Evolutionary conservation across 768 basidiomycete genomes (phyloP).

Genomic region (Collybiopsis confluens): DNA sequence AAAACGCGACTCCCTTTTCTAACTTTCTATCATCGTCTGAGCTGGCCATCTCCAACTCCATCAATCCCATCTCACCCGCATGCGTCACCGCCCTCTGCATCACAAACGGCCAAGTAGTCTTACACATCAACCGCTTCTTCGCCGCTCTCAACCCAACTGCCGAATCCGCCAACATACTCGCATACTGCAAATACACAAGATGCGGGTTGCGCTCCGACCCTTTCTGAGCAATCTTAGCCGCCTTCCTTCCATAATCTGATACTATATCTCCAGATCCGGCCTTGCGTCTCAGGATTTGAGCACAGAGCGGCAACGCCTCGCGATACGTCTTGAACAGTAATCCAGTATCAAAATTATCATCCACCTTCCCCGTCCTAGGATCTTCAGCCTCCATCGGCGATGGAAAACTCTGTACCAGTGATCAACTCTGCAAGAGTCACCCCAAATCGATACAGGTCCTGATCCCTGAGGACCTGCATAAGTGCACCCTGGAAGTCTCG

Average conservation of each 20-base stretch:
- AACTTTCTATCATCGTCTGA: constrained; percentile 29
- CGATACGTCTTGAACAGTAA: constrained; percentile 58
- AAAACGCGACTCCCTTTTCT: constrained; percentile 58
- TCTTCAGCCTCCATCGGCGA: constrained; percentile 49
- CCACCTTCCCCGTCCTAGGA: constrained; percentile 33
- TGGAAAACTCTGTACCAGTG: constrained; percentile 55
- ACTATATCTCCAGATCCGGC: constrained; percentile 72
- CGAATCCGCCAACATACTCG: constrained; percentile 43
- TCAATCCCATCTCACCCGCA: constrained; percentile 52
- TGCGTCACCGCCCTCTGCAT: constrained; percentile 61
- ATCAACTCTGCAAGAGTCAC: constrained; percentile 45
- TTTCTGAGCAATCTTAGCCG: constrained; percentile 40
- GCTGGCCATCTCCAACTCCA: background rate
- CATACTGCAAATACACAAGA: constrained; percentile 63
- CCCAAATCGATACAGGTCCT: constrained; percentile 49
- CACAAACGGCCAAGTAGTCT: constrained; percentile 49
- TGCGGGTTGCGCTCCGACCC: constrained; percentile 52
- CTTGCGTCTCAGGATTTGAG: constrained; percentile 45
- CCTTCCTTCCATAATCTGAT: constrained; percentile 49
- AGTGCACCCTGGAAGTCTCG: constrained; percentile 59
- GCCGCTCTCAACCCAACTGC: constrained; percentile 53
- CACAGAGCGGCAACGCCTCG: constrained; percentile 58
- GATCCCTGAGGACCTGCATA: constrained; percentile 41
- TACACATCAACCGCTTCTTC: constrained; percentile 64
- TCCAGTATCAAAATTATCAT: constrained; percentile 29